Conservation (phyloP, 2,329 filamentous ascomycete species). For the Ceratocystiopsis minuta region DNA sequence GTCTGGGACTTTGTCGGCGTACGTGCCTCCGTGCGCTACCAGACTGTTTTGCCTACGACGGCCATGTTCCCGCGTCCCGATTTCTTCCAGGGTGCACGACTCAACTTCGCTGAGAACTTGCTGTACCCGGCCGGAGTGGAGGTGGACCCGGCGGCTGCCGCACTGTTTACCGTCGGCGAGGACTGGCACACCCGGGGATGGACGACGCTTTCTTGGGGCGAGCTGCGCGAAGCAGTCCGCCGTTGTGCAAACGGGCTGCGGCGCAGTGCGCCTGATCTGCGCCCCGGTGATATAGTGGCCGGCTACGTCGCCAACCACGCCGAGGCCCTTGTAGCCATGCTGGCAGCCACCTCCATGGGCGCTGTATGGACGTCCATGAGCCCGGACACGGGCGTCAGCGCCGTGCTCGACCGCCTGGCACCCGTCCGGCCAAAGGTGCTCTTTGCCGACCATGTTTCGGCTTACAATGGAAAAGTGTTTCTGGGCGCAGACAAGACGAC, state of each 20-base stretch:
- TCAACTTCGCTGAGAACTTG: slow-evolving; percentile 94
- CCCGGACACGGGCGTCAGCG: slow-evolving; percentile 80
- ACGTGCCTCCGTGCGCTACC: slow-evolving; percentile 44
- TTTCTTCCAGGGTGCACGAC: slow-evolving; percentile 61
- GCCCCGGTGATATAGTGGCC: slow-evolving; percentile 37
- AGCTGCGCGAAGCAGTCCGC: slow-evolving; percentile 62
- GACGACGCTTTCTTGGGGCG: slow-evolving; percentile 48
- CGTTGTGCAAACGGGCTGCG: slow-evolving; percentile 51
- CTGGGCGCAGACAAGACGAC: slow-evolving; percentile 59
- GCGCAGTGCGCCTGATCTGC: slow-evolving; percentile 39
- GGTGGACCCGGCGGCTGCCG: slow-evolving; percentile 40
- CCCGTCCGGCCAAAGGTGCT: slow-evolving; percentile 73
- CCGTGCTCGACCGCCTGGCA: slow-evolving; percentile 68
- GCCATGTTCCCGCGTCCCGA: slow-evolving; percentile 72
- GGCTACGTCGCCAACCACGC: slow-evolving; percentile 80
- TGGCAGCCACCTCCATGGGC: slow-evolving; percentile 65
- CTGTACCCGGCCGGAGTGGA: slow-evolving; percentile 48
- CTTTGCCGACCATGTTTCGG: slow-evolving; percentile 72
- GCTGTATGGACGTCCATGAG: slow-evolving; percentile 88
- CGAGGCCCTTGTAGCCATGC: slow-evolving; percentile 73
- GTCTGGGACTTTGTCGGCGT: slow-evolving; percentile 73
- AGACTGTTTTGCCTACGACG: slow-evolving; percentile 48
- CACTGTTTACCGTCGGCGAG: slow-evolving; percentile 71
- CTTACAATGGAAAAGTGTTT: slow-evolving; percentile 86
- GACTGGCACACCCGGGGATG: slow-evolving; percentile 28